Base-by-base conservation (phyloP, 805 yeast species). In the Ogataea polymorpha region DNA sequence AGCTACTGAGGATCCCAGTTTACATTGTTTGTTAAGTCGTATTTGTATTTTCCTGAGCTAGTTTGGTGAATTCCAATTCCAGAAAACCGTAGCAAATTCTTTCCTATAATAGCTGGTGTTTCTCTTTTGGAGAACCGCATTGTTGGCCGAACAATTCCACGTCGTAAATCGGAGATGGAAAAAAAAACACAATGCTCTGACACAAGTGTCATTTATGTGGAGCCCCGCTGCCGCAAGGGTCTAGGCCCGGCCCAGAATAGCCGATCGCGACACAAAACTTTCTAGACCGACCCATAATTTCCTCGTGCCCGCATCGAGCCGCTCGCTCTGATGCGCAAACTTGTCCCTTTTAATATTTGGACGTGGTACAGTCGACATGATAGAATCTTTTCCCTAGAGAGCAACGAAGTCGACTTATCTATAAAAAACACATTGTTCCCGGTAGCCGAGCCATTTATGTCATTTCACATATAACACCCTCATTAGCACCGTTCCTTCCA, bases 1-100 rank as follows among this genome's bases (percentile, higher is more conserved):
- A 25, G 32, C 38, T 33, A 34, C 25, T 40, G 26, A 24, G 23
- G 15, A 10, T 13, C 35, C 23, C n/a, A 17, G 38, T 40, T 34
- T 28, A 34, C 39, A 21, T n/a, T 41, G 34, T 34, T 31, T 35
- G 32, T 20, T 30, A 18, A 25, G 13, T 29, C 13, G 16, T 26
- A 10, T 27, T 31, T 35, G 32, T 36, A 15, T 23, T 33, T 37
- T 9, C 35, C 15, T 35, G 32, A 25, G 36, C 32, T 30, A 30
- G 21, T 29, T 9, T 15, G 17, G 32, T 29, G 15, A 16, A 29
- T 29, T 29, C 32, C n/a, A 29, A 24, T 12, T n/a, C 14, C 27
- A 12, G 27, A n/a, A 6, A 24, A 10, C 6, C 12, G 27, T 24
- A n/a, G 14, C 2, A 24, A 7, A 3, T 2, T 24, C 11, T 24